These are phyloP conservation scores for Achlya hypogyna DNA, from an alignment of 352 stramenopile genomes.

Conservation along the genomic window DNA sequence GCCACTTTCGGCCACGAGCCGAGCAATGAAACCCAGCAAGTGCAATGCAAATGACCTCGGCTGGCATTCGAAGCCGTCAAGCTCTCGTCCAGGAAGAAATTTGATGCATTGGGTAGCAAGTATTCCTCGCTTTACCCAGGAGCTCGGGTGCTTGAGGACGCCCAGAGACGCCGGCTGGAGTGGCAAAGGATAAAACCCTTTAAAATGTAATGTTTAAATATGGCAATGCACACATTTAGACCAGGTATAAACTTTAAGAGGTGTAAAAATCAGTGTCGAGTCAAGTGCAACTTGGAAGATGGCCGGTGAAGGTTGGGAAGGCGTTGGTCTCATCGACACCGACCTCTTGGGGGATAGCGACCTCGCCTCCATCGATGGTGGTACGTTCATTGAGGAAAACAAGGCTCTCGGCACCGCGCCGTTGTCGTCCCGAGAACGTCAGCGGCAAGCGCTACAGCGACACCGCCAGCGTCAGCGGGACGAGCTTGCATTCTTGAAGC, in stretches of 20 bases:
- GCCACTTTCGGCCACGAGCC: no score
- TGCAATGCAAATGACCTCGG: no score
- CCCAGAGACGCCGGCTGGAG: no score
- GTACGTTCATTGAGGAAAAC: neutral
- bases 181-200: no score
- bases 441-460: neutral
- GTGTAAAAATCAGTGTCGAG: neutral
- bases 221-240: no score
- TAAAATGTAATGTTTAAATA: no score
- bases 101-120: no score
- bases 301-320: neutral
- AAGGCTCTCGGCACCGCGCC: neutral
- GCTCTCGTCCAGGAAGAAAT: no score
- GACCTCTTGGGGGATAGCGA: neutral
- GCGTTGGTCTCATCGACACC: neutral
- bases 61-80: no score
- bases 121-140: no score
- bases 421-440: neutral
- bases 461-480: neutral
- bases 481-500: slow-evolving; percentile 1
- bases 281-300: neutral
- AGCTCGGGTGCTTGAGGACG: no score
- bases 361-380: neutral
- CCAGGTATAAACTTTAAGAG: neutral
- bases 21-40: no score